These are phyloP conservation scores for Pterula multifida DNA, from an alignment of 1,284 basidiomycete genomes.

Conservation along the genomic window DNA sequence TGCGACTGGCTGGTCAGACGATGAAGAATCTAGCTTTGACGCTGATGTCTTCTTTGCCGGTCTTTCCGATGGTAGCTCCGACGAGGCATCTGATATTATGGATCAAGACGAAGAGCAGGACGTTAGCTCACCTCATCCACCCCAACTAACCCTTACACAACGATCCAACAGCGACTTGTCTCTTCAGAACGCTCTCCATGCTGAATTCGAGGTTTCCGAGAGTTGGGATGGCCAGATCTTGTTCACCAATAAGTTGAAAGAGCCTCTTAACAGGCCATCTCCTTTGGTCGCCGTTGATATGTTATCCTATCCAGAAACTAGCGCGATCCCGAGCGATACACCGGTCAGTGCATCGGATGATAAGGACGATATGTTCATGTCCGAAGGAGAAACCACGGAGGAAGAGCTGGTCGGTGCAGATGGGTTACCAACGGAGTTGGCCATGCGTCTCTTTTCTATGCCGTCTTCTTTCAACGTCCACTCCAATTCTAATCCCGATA, in stretches of 20 bases:
- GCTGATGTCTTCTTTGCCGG: constrained; percentile 71
- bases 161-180: constrained; percentile 19
- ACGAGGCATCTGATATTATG: neutral
- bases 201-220: constrained; percentile 50
- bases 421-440: constrained; percentile 58
- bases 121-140: constrained; percentile 20
- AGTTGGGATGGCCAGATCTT: constrained; percentile 62
- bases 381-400: constrained; percentile 56
- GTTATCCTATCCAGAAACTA: neutral
- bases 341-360: constrained; percentile 13
- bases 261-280: neutral
- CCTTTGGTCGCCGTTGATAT: neutral
- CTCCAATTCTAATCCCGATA: constrained; percentile 66
- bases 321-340: neutral
- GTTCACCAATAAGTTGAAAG: constrained; percentile 42
- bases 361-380: constrained; percentile 31
- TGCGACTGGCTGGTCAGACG: constrained; percentile 54
- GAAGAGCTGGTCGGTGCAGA: constrained; percentile 66
- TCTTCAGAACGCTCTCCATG: constrained; percentile 20
- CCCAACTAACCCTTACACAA: constrained; percentile 13
- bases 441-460: constrained; percentile 58
- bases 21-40: constrained; percentile 62
- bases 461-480: constrained; percentile 38
- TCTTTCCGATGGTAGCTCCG: constrained; percentile 32
- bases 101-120: neutral